Evolutionary conservation across 1,284 basidiomycete species (phyloP), one percentile per base, ranked within the genome.

Genomic region (Meripilus lineatus): DNA sequence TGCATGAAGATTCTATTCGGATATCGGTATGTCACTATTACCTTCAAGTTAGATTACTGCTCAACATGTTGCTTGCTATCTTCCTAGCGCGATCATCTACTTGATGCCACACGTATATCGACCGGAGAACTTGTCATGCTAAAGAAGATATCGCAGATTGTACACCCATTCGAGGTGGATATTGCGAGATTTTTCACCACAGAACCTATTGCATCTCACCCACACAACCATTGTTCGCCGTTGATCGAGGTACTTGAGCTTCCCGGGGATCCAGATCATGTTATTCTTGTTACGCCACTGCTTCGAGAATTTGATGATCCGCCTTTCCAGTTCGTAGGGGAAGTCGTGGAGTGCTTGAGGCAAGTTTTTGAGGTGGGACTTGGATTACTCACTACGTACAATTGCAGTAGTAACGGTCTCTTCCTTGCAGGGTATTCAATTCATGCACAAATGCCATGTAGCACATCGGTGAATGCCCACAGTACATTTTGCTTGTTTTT

Each of bases 241-340:
- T 35, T 61, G 3, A 44, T 53, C 21, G 63, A 62, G 3, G 47
- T 52, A 0, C 46, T 62, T 10, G 45, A 52, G 8, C 48, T 50
- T 18, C 48, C 52, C 1, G 32, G 54, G 13, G 8, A n/a, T n/a
- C 47, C 51, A 2, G 17, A 38, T 2, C 51, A 58, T 3, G 32
- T 30, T 5, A 40, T 62, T 20, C 34, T 63, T 1, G 59, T 62
- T 3, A 55, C 61, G 57, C 63, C 61, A 2, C 46, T 56, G 3
- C 47, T 64, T 5, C 45, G 52, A 1, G 24, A 35, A 1, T 53
- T 49, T 33, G 21, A 55, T 24, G 38, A 50, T n/a, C 57, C 58
- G 4, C 44, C 32, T 1, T 59, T 62, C 38, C 20, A 47, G 1
- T 54, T 57, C 0, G 46, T 58, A 0, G 57, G 56, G 1, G 62